Conservation (phyloP, 2,329 filamentous ascomycete species). For the Cordyceps javanica region DNA sequence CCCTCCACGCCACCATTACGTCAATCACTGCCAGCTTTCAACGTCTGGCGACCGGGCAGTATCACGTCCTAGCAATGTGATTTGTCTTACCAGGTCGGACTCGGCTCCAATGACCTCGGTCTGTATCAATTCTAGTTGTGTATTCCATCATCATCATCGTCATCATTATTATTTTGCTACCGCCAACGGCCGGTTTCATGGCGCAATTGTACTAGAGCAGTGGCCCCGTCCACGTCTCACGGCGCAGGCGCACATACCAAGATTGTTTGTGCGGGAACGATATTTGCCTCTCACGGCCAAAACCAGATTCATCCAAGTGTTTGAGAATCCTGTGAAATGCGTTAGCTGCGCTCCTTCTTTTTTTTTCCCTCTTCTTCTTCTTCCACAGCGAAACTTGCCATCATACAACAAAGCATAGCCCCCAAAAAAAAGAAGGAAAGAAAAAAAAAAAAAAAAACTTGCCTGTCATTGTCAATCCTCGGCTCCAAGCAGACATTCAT, state of each 20-base stretch:
- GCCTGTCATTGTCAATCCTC: slow-evolving; percentile 86
- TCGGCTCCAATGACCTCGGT: neutral
- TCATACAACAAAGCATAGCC: no score
- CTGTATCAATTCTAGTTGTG: neutral
- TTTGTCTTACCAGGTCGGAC: no score
- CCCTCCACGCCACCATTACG: neutral
- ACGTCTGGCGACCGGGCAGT: neutral
- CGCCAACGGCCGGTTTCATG: neutral
- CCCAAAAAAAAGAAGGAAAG: no score
- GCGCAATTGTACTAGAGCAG: slow-evolving; percentile 34
- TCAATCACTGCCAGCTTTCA: neutral
- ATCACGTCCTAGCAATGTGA: neutral
- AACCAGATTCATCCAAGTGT: slow-evolving; percentile 71
- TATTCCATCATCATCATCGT: neutral
- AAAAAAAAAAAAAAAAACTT: slow-evolving; percentile 29
- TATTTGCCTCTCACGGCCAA: slow-evolving; percentile 80
- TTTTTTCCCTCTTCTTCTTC: no score
- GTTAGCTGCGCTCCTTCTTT: no score
- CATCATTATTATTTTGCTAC: neutral
- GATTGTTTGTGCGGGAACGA: slow-evolving; percentile 89
- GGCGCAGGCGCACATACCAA: slow-evolving; percentile 72
- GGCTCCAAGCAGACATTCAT: slow-evolving; percentile 82
- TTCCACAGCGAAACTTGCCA: no score
- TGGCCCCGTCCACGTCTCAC: slow-evolving; percentile 75
- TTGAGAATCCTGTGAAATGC: slow-evolving; percentile 29